A percentile compares a stretch with the other conserved stretches of the same genome.
Conservation (phyloP, 345 rosid species). For the Iberis pinnata region DNA sequence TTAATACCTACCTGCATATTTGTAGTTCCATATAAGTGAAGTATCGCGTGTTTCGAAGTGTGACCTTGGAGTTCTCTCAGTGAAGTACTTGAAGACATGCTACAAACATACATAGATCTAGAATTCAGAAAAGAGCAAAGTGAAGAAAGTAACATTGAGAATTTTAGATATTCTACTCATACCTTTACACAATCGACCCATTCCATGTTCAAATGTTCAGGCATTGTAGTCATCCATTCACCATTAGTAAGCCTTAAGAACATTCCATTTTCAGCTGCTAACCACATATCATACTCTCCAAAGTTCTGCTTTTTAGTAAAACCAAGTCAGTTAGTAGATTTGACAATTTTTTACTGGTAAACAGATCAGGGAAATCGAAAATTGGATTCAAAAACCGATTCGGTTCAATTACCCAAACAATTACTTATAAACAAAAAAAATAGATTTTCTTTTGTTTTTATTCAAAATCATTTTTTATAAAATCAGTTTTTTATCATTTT, state of each 20-base stretch:
- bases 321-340: slow-evolving; percentile 9
- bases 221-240: slow-evolving; percentile 99
- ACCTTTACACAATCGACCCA: slow-evolving; percentile 99
- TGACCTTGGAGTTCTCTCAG: slow-evolving; percentile 91
- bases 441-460: no score
- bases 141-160: slow-evolving; percentile 1
- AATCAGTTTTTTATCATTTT: no score
- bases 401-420: no score
- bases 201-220: slow-evolving; percentile 96
- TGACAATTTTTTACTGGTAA: no score
- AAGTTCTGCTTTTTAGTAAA: slow-evolving; percentile 51
- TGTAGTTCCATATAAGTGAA: slow-evolving; percentile 97
- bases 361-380: no score
- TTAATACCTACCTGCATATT: slow-evolving; percentile 99
- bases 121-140: slow-evolving; percentile 19
- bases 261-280: slow-evolving; percentile 99
- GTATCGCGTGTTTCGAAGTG: slow-evolving; percentile 82
- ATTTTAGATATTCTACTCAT: slow-evolving; percentile 8
- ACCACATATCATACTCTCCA: slow-evolving; percentile 76
- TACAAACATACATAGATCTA: slow-evolving; percentile 36
- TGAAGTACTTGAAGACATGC: slow-evolving; percentile 98
- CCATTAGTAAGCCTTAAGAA: slow-evolving; percentile 76
- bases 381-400: no score
- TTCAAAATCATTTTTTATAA: no score
- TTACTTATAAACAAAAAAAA: no score